Conservation (phyloP, 495 filamentous ascomycete species). For the Cetradonia linearis region DNA sequence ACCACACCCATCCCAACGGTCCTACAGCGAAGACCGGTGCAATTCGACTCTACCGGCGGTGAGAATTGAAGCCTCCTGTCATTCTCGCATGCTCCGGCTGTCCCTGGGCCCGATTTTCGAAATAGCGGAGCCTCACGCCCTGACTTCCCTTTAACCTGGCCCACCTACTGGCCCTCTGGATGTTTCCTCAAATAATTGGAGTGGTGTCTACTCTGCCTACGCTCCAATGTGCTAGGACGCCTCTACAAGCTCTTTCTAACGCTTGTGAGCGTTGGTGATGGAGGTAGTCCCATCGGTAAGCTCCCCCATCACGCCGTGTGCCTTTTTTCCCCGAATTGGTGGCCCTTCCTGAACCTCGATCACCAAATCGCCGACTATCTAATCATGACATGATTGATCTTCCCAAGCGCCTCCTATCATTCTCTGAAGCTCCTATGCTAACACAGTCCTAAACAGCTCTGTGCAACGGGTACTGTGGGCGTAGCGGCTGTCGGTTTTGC, state of each 20-base stretch:
- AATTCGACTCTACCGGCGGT: neutral
- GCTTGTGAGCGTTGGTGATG: conserved; percentile 22
- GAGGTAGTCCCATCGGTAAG: conserved; percentile 27
- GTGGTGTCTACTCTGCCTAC: neutral
- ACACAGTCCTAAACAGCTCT: conserved; percentile 42
- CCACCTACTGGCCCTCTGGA: conserved; percentile 3
- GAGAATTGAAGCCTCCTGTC: neutral
- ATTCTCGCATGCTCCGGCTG: conserved; percentile 4
- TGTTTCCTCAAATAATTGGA: conserved; percentile 3
- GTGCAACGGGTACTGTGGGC: conserved; percentile 60
- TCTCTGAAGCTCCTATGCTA: neutral
- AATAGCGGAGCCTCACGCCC: conserved; percentile 6
- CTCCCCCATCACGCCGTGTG: conserved; percentile 15
- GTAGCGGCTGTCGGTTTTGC: conserved; percentile 56
- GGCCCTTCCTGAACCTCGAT: neutral
- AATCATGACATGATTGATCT: neutral
- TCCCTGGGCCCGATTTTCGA: neutral
- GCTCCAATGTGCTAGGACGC: conserved; percentile 19
- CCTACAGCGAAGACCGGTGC: neutral
- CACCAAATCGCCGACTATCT: conserved; percentile 8
- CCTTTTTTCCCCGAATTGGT: neutral
- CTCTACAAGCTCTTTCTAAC: conserved; percentile 8
- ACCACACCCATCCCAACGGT: neutral
- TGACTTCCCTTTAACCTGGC: conserved; percentile 7
- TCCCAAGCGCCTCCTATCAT: neutral